These are phyloP conservation scores for Boletus sp. DNA, from an alignment of 1,284 basidiomycete species.

Conservation along the genomic window DNA sequence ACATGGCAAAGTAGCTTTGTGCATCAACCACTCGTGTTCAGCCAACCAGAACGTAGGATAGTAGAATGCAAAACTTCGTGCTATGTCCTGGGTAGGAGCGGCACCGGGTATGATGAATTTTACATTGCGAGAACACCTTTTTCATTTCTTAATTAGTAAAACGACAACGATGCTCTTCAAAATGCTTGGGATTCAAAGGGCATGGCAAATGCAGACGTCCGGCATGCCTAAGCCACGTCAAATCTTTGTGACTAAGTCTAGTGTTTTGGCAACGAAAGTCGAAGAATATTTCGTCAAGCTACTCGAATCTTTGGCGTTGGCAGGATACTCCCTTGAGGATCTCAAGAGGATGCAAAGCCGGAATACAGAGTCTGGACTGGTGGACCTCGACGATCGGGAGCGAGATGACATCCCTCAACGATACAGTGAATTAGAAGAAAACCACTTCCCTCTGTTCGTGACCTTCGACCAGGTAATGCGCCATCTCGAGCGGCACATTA, in stretches of 20 bases:
- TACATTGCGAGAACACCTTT: not conserved
- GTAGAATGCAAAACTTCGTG: constrained; percentile 64
- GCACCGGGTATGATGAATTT: constrained; percentile 60
- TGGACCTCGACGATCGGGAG: constrained; percentile 55
- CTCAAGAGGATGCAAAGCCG: constrained; percentile 38
- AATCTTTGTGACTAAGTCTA: constrained; percentile 74
- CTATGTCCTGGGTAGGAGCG: constrained; percentile 72
- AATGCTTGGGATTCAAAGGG: constrained; percentile 66
- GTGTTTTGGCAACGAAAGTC: constrained; percentile 65
- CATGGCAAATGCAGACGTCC: constrained; percentile 42
- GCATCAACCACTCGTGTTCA: constrained; percentile 28
- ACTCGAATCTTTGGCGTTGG: constrained; percentile 49
- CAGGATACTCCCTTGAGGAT: constrained; percentile 43
- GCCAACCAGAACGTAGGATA: constrained; percentile 61
- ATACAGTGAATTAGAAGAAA: constrained; percentile 61
- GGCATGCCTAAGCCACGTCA: constrained; percentile 55
- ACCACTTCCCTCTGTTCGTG: constrained; percentile 73
- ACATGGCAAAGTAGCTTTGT: not conserved
- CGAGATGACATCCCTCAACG: constrained; percentile 52
- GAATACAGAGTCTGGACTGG: constrained; percentile 41
- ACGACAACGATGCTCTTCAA: constrained; percentile 78
- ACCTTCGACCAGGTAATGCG: constrained; percentile 61
- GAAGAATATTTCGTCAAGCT: constrained; percentile 66
- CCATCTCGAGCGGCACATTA: not conserved
- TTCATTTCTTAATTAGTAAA: constrained; percentile 49